These are phyloP conservation scores for Asterophora parasitica DNA, from an alignment of 768 basidiomycete genomes.

Conservation along the genomic window DNA sequence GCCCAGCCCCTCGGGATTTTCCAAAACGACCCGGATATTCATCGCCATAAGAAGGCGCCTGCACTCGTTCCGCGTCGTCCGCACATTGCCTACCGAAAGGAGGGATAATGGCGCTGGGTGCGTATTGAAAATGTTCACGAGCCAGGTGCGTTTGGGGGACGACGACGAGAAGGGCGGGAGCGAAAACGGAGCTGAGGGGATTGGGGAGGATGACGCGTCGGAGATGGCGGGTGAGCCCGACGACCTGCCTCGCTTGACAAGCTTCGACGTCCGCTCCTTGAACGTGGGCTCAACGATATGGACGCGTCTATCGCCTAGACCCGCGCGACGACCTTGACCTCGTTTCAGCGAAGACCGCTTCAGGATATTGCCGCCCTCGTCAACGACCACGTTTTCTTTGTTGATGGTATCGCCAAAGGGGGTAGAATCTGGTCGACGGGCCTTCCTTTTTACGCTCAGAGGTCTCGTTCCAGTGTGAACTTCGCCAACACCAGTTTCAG, in stretches of 20 bases:
- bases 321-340: slow-evolving; percentile 27
- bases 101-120: slow-evolving; percentile 60
- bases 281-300: slow-evolving; percentile 49
- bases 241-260: slow-evolving; percentile 25
- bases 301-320: slow-evolving; percentile 29
- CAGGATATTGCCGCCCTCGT: slow-evolving; percentile 17
- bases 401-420: slow-evolving; percentile 26
- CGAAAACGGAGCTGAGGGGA: slow-evolving; percentile 33
- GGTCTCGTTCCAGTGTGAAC: slow-evolving; percentile 33
- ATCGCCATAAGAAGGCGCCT: slow-evolving; percentile 66
- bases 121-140: slow-evolving; percentile 85
- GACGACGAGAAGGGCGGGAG: slow-evolving; percentile 35
- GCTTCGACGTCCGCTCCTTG: slow-evolving; percentile 25
- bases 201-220: slow-evolving; percentile 31
- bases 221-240: slow-evolving; percentile 41
- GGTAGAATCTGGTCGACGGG: slow-evolving; percentile 20
- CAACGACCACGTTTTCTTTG: slow-evolving; percentile 53
- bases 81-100: slow-evolving; percentile 51
- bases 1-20: slow-evolving; percentile 57
- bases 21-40: slow-evolving; percentile 63
- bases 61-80: slow-evolving; percentile 71
- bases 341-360: slow-evolving; percentile 45
- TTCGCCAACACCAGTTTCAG: slow-evolving; percentile 6
- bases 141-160: slow-evolving; percentile 69
- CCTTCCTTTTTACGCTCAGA: slow-evolving; percentile 39